Conservation (phyloP, 805 yeast species). For the Ogataea methylovora region DNA sequence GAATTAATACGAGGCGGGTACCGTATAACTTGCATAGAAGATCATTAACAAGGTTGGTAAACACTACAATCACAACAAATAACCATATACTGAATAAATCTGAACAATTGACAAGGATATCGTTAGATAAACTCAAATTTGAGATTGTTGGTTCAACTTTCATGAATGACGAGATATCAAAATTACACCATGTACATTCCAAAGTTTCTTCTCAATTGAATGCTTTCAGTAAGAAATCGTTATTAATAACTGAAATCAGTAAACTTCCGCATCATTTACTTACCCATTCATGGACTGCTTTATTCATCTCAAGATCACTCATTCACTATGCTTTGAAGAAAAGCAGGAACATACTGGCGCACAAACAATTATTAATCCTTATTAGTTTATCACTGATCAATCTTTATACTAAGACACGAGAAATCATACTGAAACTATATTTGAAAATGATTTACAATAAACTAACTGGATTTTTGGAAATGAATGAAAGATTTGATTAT, state of each 20-base stretch:
- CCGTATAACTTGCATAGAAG: too few relatives aligned
- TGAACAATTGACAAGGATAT: conserved; percentile 1
- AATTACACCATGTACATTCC: conserved; percentile 2
- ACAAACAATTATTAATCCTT: conserved; percentile 7
- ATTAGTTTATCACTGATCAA: conserved; percentile 10
- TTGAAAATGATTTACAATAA: conserved; percentile 11
- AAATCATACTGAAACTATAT: conserved; percentile 12
- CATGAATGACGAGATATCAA: conserved; percentile 8
- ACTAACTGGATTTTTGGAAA: conserved; percentile 1
- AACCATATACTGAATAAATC: too few relatives aligned
- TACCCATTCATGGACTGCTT: conserved; percentile 12
- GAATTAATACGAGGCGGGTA: background rate
- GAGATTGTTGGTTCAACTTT: conserved; percentile 17
- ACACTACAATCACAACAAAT: too few relatives aligned
- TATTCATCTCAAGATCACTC: conserved; percentile 11
- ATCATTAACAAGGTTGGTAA: too few relatives aligned
- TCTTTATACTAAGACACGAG: conserved; percentile 10
- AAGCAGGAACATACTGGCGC: conserved; percentile 1
- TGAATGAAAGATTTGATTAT: background rate
- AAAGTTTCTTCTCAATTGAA: too few relatives aligned
- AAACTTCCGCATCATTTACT: conserved; percentile 11
- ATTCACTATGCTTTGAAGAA: conserved; percentile 8
- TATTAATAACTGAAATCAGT: conserved; percentile 3
- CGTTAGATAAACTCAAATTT: conserved; percentile 19
- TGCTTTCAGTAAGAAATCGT: background rate